These are phyloP conservation scores for Batrachochytrium dendrobatidis DNA, from an alignment of 371 early-diverging fungal species.

Conservation along the genomic window DNA sequence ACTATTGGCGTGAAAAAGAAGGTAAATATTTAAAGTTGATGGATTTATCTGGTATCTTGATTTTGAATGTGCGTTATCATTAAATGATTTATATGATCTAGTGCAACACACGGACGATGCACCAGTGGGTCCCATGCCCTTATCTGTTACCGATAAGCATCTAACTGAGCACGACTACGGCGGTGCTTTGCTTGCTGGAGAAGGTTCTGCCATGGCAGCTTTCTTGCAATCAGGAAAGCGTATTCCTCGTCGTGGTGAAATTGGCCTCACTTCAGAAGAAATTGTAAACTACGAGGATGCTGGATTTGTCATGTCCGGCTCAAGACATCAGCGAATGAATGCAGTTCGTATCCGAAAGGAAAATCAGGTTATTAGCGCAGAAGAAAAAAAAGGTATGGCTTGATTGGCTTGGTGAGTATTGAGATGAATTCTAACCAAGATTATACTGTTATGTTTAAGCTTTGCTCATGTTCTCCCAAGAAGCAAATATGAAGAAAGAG, in stretches of 20 bases:
- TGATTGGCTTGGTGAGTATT: slow-evolving; percentile 36
- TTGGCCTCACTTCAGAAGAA: slow-evolving; percentile 76
- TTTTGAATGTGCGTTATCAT: background rate
- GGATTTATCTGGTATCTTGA: background rate
- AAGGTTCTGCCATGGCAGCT: slow-evolving; percentile 76
- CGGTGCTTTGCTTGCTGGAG: slow-evolving; percentile 68
- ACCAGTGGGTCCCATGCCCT: slow-evolving; percentile 35
- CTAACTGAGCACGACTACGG: slow-evolving; percentile 59
- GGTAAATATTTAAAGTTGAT: slow-evolving; percentile 5
- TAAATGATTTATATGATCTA: background rate
- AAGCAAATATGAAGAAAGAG: slow-evolving; percentile 81
- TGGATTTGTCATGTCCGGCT: slow-evolving; percentile 95
- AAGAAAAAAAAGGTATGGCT: slow-evolving; percentile 33
- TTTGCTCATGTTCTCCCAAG: slow-evolving; percentile 67
- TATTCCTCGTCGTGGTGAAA: slow-evolving; percentile 95
- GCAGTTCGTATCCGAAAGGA: slow-evolving; percentile 94
- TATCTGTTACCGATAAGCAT: slow-evolving; percentile 26
- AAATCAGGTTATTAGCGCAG: slow-evolving; percentile 50
- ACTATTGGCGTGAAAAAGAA: slow-evolving; percentile 38
- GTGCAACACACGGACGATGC: slow-evolving; percentile 24
- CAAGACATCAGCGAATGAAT: slow-evolving; percentile 89
- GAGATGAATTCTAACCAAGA: background rate
- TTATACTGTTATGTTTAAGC: slow-evolving; percentile 21
- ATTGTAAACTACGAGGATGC: slow-evolving; percentile 78
- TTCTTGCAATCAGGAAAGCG: slow-evolving; percentile 89